phyloP scores from a whole-genome alignment of 306 rosid species.

The Neltuma alba region DNA sequence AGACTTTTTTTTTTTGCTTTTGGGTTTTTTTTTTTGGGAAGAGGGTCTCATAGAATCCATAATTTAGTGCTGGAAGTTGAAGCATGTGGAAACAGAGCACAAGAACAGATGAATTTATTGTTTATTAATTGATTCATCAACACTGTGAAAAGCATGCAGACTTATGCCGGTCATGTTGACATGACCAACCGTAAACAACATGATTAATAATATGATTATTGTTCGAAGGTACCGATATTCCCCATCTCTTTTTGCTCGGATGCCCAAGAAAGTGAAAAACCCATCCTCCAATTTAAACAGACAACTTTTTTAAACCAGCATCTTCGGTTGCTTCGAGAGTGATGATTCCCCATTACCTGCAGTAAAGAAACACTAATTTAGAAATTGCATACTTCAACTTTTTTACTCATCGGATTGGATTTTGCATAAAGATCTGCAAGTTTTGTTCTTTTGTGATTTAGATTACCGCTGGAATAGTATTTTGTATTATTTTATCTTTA shows the following conservation, averaged over 20 bases:
- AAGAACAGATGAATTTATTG: constrained; percentile 39
- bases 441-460: background rate
- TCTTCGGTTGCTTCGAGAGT: constrained; percentile 34
- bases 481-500: background rate
- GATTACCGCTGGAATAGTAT: background rate
- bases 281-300: constrained; percentile 27
- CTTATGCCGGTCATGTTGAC: background rate
- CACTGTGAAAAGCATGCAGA: constrained; percentile 12
- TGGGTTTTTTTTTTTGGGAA: background rate
- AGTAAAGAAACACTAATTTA: constrained; percentile 1
- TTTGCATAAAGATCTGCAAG: background rate
- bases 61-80: constrained; percentile 19
- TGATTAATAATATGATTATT: background rate
- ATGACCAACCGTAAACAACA: background rate
- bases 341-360: constrained; percentile 45
- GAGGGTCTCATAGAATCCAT: background rate
- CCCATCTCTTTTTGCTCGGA: background rate
- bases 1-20: background rate
- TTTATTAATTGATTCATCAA: constrained; percentile 40
- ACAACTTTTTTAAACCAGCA: constrained; percentile 7
- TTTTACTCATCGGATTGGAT: background rate
- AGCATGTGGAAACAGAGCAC: constrained; percentile 39
- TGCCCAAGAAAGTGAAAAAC: background rate
- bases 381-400: constrained; percentile 18
- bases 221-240: background rate